Conservation (phyloP, 306 rosid genomes). For the Amphicarpaea edgeworthii region DNA sequence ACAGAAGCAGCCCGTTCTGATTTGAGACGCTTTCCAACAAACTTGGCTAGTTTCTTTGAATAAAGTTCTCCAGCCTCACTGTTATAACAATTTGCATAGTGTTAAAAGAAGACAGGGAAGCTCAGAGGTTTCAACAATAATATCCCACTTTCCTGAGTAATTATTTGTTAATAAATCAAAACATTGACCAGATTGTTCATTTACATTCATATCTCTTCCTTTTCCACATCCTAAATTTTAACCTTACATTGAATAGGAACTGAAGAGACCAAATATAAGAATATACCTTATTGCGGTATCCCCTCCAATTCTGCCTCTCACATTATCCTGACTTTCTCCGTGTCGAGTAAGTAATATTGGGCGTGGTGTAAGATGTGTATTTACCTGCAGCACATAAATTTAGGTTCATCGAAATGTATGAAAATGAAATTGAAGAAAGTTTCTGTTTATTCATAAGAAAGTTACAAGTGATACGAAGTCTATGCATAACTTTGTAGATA, state of each 20-base stretch:
- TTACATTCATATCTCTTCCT: slow-evolving; percentile 18
- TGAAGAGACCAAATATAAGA: slow-evolving; percentile 20
- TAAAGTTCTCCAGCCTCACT: slow-evolving; percentile 91
- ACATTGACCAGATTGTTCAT: slow-evolving; percentile 23
- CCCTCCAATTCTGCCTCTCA: slow-evolving; percentile 96
- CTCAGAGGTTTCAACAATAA: neutral
- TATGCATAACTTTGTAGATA: neutral
- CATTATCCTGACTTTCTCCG: slow-evolving; percentile 98
- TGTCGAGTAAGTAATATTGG: slow-evolving; percentile 98
- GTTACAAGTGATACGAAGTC: neutral
- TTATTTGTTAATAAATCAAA: slow-evolving; percentile 20
- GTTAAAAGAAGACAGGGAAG: slow-evolving; percentile 23
- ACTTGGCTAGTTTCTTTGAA: slow-evolving; percentile 87
- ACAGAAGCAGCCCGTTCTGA: slow-evolving; percentile 98
- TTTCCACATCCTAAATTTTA: slow-evolving; percentile 32
- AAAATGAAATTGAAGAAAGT: slow-evolving; percentile 30
- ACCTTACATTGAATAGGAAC: slow-evolving; percentile 13
- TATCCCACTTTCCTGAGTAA: neutral
- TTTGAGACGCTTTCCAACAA: slow-evolving; percentile 91
- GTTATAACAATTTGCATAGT: slow-evolving; percentile 44
- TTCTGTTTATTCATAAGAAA: slow-evolving; percentile 30
- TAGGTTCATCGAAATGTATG: slow-evolving; percentile 29
- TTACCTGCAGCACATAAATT: slow-evolving; percentile 66
- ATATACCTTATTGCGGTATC: slow-evolving; percentile 82
- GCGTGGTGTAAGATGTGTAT: slow-evolving; percentile 98